Evolutionary conservation across 257 asterid genomes (phyloP).

Genomic region (Fraxinus americana): DNA sequence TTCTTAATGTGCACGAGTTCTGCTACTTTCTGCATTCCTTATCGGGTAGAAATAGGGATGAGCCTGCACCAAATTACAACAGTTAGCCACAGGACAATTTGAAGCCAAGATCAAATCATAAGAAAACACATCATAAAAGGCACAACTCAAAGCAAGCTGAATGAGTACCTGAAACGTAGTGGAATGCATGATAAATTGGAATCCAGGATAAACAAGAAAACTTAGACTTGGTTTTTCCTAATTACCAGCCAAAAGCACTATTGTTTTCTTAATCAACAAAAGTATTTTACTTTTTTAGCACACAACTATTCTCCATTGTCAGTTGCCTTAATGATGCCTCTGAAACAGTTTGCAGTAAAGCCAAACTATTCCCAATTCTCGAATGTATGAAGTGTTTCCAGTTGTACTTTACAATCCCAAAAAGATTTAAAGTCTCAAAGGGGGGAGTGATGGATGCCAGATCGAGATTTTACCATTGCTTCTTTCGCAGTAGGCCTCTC

Average conservation of each 20-base stretch:
- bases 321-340: neutral
- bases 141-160: neutral
- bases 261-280: neutral
- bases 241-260: neutral
- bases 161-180: neutral
- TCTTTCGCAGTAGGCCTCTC: slow-evolving; percentile 95
- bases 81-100: neutral
- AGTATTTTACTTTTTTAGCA: neutral
- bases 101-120: neutral
- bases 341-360: neutral
- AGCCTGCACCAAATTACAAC: slow-evolving; percentile 55
- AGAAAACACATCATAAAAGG: neutral
- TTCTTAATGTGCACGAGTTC: slow-evolving; percentile 59
- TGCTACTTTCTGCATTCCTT: slow-evolving; percentile 83
- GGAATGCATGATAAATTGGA: neutral
- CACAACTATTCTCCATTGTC: neutral
- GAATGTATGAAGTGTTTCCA: neutral
- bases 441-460: neutral
- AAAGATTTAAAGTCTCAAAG: too few relatives aligned
- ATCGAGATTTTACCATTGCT: slow-evolving; percentile 70
- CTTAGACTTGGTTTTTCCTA: neutral
- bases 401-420: neutral
- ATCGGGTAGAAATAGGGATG: slow-evolving; percentile 87
- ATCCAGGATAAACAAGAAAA: neutral
- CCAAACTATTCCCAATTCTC: neutral